Evolutionary conservation across 139 green algal genomes (phyloP).

Genomic region (Coelastrella sp.): DNA sequence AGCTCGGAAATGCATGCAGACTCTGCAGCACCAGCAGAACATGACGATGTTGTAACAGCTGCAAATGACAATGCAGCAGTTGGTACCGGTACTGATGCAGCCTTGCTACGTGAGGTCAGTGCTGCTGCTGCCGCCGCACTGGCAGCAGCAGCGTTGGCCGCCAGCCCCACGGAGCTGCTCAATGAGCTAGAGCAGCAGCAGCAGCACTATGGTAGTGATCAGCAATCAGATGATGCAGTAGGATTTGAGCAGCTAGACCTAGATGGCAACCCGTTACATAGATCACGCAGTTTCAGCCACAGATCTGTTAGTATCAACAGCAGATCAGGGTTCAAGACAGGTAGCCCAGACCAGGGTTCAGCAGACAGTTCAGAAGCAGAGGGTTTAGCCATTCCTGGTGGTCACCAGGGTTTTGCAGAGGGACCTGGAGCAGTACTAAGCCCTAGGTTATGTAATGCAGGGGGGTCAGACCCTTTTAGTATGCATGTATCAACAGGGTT

Average conservation of each 20-base stretch:
- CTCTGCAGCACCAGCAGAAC: conserved; percentile 9
- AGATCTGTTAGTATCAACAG: too few species aligned
- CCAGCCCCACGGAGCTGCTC: neutral
- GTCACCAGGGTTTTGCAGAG: neutral
- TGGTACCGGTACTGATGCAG: too few species aligned
- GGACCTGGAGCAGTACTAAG: neutral
- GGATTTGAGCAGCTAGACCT: neutral
- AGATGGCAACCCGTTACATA: neutral
- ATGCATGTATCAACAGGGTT: neutral
- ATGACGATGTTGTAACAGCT: neutral
- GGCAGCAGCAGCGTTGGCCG: neutral
- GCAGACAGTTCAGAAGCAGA: too few species aligned
- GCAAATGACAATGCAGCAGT: neutral
- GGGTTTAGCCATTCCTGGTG: too few species aligned
- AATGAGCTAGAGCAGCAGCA: neutral
- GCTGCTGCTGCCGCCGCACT: neutral
- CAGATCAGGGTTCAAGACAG: neutral
- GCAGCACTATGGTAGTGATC: too few species aligned
- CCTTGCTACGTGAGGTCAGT: neutral
- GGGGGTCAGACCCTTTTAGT: too few species aligned
- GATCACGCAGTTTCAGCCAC: too few species aligned
- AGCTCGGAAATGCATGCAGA: neutral
- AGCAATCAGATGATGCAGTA: neutral
- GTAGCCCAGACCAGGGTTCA: too few species aligned
- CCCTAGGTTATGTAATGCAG: too few species aligned